Evolutionary conservation across 2,329 filamentous ascomycete genomes (phyloP).

Genomic region (Xylaria sp.): DNA sequence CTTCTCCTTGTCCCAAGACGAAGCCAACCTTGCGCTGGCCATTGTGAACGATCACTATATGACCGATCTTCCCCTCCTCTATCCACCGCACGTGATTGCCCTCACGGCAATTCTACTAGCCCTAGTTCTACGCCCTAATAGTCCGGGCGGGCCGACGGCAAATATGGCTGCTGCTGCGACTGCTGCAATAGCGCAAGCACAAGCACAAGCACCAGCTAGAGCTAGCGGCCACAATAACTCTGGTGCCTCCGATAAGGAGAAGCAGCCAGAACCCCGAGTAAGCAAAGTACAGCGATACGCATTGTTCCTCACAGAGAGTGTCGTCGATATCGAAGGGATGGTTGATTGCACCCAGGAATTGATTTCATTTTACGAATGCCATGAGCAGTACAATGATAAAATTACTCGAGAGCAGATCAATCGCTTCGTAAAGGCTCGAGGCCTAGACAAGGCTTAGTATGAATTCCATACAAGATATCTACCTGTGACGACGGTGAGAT

Average conservation of each 20-base stretch:
- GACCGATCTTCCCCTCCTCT: slow-evolving; percentile 87
- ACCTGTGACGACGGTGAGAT: background rate
- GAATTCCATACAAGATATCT: background rate
- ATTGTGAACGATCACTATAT: slow-evolving; percentile 94
- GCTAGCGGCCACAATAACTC: slow-evolving; percentile 42
- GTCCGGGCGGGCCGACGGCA: slow-evolving; percentile 50
- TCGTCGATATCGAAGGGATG: slow-evolving; percentile 83
- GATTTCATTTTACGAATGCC: slow-evolving; percentile 84
- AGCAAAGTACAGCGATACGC: slow-evolving; percentile 74
- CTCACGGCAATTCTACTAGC: slow-evolving; percentile 86
- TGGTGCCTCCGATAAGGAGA: slow-evolving; percentile 55
- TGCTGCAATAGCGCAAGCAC: slow-evolving; percentile 60
- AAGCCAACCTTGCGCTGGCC: slow-evolving; percentile 79
- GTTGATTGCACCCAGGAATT: slow-evolving; percentile 93
- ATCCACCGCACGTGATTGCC: slow-evolving; percentile 88
- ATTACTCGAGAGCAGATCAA: slow-evolving; percentile 68
- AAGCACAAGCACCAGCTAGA: slow-evolving; percentile 52
- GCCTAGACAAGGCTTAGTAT: slow-evolving; percentile 59
- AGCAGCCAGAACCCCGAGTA: slow-evolving; percentile 65
- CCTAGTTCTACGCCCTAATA: slow-evolving; percentile 77
- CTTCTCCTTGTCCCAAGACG: slow-evolving; percentile 79
- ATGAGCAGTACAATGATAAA: slow-evolving; percentile 71
- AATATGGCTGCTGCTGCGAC: slow-evolving; percentile 63
- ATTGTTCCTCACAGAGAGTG: slow-evolving; percentile 86
- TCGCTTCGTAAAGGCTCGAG: slow-evolving; percentile 68